Evolutionary conservation across 495 filamentous ascomycete genomes (phyloP).

Genomic region (Saxophila tyrrhenica): DNA sequence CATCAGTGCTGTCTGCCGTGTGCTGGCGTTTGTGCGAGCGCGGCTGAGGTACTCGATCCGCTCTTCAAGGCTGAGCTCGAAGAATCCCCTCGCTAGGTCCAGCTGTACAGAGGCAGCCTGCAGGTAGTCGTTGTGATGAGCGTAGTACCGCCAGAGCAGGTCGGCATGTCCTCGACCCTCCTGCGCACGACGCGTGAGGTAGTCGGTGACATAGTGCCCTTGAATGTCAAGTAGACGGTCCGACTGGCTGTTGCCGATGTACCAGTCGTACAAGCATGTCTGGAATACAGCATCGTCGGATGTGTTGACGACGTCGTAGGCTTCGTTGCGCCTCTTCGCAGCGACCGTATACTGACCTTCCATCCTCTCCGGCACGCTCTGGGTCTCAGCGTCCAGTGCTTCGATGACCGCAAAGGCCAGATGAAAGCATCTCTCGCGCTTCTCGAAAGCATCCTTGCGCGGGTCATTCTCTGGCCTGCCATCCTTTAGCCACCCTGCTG

Average conservation of each 20-base stretch:
- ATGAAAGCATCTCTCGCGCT: constrained; percentile 68
- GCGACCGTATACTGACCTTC: constrained; percentile 62
- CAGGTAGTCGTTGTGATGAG: constrained; percentile 64
- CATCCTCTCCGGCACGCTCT: constrained; percentile 51
- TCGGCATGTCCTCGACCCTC: constrained; percentile 67
- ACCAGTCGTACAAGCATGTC: constrained; percentile 94
- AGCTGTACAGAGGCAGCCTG: constrained; percentile 79
- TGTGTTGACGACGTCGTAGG: constrained; percentile 72
- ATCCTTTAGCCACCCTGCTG: constrained; percentile 63
- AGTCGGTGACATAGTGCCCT: constrained; percentile 75
- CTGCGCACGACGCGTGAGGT: constrained; percentile 60
- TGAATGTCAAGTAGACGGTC: constrained; percentile 74
- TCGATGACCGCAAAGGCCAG: constrained; percentile 68
- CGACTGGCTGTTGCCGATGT: constrained; percentile 66
- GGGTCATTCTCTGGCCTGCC: constrained; percentile 52
- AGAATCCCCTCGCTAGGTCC: constrained; percentile 68
- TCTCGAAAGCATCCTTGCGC: constrained; percentile 51
- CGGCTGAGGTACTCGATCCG: constrained; percentile 81
- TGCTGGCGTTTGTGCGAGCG: constrained; percentile 77
- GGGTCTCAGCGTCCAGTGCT: constrained; percentile 58
- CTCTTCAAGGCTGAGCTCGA: constrained; percentile 59
- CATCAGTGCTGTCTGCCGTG: constrained; percentile 52
- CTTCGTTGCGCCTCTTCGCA: constrained; percentile 70
- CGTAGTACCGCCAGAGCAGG: constrained; percentile 85
- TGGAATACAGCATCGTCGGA: constrained; percentile 88